Conservation (phyloP, 225 moss, liverwort and hornwort genomes). For the Sphagnum tenellum region DNA sequence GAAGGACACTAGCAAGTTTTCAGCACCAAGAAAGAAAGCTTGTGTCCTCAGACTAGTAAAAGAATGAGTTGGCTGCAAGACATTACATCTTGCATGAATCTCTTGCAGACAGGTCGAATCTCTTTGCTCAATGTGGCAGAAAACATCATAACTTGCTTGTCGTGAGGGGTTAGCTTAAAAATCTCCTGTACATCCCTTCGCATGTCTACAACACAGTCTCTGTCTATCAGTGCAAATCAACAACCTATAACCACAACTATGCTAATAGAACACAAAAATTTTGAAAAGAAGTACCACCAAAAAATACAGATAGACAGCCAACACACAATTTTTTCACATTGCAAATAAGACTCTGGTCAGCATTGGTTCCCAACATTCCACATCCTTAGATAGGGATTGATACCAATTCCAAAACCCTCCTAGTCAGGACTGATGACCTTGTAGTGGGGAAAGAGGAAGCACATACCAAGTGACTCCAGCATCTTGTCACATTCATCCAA, state of each 20-base stretch:
- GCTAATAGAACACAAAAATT: no score
- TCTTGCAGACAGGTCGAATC: slow-evolving; percentile 59
- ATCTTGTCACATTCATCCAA: slow-evolving; percentile 66
- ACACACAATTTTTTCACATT: no score
- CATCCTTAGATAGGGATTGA: not conserved
- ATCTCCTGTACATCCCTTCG: slow-evolving; percentile 62
- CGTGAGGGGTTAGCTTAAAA: slow-evolving; percentile 55
- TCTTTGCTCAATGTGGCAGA: slow-evolving; percentile 60
- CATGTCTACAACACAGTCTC: slow-evolving; percentile 38
- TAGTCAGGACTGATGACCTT: not conserved
- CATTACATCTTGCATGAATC: slow-evolving; percentile 71
- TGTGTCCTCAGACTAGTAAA: slow-evolving; percentile 20
- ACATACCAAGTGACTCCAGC: slow-evolving; percentile 56
- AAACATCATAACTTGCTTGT: slow-evolving; percentile 72
- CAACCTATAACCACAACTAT: not conserved
- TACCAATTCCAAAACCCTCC: not conserved
- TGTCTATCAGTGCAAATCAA: slow-evolving; percentile 9
- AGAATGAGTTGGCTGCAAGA: slow-evolving; percentile 19
- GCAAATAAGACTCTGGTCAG: no score
- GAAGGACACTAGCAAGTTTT: slow-evolving; percentile 27
- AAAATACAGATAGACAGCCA: no score
- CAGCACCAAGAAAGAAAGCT: slow-evolving; percentile 28
- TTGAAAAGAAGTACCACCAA: no score
- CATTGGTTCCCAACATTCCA: no score
- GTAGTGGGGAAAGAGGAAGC: not conserved